Base-by-base conservation (phyloP, 495 filamentous ascomycete genomes). In the Talaromyces ruber region DNA sequence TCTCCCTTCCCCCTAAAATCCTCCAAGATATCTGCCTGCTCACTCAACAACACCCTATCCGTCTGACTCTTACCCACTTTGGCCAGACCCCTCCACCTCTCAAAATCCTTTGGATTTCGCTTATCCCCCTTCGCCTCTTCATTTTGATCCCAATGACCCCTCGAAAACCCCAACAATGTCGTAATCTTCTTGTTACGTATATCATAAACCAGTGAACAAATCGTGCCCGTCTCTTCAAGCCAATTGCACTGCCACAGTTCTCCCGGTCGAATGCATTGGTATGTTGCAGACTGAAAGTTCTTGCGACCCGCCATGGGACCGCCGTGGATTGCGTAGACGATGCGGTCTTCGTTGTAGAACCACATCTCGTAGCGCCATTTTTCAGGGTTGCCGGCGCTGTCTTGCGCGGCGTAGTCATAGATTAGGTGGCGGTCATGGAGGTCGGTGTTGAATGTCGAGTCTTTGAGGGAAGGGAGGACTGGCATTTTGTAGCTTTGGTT, bases 301-400 rank as follows among this genome's bases (percentile, higher is more conserved):
- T 67, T 66, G 2, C 73, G 69, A 1, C 74, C 74, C 2, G 72
- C 76, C 71, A 77, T 76, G 2, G 73, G 74, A 2, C 74, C 72
- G 16, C 74, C 69, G 55, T 78, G 75, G 52, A 79, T 78, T 51
- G 72, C 67, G 58, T 79, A 76, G 58, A 76, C 72, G 61, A 75
- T 75, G 6, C 73, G 69, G 55, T 74, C 70, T 8, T 70, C 67
- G 58, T 74, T 74, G 54, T 73, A 71, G 64, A 77, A 78, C 71
- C 73, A 76, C 71, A 77, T 73, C 45, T 77, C 74, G 62, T 78
- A 77, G 16, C 73, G 72, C 76, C 75, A 77, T 66, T 73, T 78
- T 55, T 74, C 68, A 1, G 71, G 66, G n/a, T 70, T 69, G 16
- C 72, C 70, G 14, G 67, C n/a, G 16, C 57, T 56, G 54, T 71